These are phyloP conservation scores for Hypoxylon sp. DNA, from an alignment of 2,329 filamentous ascomycete genomes.

Conservation along the genomic window DNA sequence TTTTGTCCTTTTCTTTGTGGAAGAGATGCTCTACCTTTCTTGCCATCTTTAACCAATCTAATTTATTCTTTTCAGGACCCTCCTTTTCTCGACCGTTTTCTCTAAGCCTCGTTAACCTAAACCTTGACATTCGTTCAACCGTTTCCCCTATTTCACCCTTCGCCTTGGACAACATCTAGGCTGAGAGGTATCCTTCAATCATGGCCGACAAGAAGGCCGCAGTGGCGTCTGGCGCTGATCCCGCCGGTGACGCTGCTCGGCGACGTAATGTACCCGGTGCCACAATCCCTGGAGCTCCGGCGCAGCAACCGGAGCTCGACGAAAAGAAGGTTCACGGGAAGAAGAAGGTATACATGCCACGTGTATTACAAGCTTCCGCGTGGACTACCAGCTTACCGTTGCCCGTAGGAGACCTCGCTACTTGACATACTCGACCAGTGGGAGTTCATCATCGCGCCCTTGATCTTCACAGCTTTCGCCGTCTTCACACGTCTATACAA, in stretches of 20 bases:
- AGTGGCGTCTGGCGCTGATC: slow-evolving; percentile 73
- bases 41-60: slow-evolving; percentile 44
- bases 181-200: slow-evolving; percentile 37
- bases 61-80: slow-evolving; percentile 43
- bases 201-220: slow-evolving; percentile 71
- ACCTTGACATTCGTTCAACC: slow-evolving; percentile 38
- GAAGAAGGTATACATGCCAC: slow-evolving; percentile 69
- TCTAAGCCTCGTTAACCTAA: slow-evolving; percentile 34
- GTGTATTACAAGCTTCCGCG: slow-evolving; percentile 10
- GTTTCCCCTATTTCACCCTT: slow-evolving; percentile 31
- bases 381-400: slow-evolving; percentile 44
- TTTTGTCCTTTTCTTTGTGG: slow-evolving; percentile 37
- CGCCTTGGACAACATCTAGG: slow-evolving; percentile 19
- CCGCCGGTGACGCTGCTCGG: slow-evolving; percentile 68
- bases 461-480: slow-evolving; percentile 73
- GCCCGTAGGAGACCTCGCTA: slow-evolving; percentile 66
- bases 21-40: slow-evolving; percentile 44
- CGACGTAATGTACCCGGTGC: slow-evolving; percentile 68
- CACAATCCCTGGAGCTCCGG: slow-evolving; percentile 55
- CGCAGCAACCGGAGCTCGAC: slow-evolving; percentile 63
- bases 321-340: slow-evolving; percentile 71
- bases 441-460: slow-evolving; percentile 73
- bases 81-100: slow-evolving; percentile 41
- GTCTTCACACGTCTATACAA: slow-evolving; percentile 79
- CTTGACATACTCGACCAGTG: slow-evolving; percentile 75